Percentiles rank a stretch among this genome's conserved stretches.
phyloP scores from a whole-genome alignment of 2,329 filamentous ascomycete species.

The Trichophyton verrucosum region DNA sequence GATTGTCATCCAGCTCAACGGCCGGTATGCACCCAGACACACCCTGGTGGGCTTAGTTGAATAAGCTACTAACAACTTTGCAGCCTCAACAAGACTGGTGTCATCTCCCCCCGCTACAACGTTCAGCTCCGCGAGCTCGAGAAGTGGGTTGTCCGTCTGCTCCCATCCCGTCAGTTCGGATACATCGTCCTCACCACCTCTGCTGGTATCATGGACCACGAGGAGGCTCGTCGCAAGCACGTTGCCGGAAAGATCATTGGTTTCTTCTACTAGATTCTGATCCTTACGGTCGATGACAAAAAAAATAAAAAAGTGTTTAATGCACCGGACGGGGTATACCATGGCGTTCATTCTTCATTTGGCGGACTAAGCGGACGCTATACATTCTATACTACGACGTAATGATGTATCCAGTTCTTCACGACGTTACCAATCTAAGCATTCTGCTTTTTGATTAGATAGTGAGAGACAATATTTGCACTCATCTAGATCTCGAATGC shows the following conservation, averaged over 20 bases:
- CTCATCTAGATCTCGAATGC: background rate
- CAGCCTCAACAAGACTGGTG: slow-evolving; percentile 92
- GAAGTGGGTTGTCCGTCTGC: slow-evolving; percentile 99
- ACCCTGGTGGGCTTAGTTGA: background rate
- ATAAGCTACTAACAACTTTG: background rate
- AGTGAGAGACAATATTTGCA: background rate
- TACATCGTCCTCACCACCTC: slow-evolving; percentile 99
- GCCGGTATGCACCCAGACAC: slow-evolving; percentile 45
- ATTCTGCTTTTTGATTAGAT: background rate
- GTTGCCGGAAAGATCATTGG: slow-evolving; percentile 98
- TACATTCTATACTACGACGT: slow-evolving; percentile 5
- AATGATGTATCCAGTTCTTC: background rate
- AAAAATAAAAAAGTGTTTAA: background rate
- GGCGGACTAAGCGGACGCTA: background rate
- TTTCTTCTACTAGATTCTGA: slow-evolving; percentile 79
- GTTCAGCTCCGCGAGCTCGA: slow-evolving; percentile 93
- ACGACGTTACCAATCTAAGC: background rate
- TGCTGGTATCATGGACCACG: slow-evolving; percentile 99
- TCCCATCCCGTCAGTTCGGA: slow-evolving; percentile 98
- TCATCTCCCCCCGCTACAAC: slow-evolving; percentile 99
- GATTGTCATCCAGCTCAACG: slow-evolving; percentile 99
- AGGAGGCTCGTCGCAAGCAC: slow-evolving; percentile 98
- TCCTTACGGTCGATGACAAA: background rate
- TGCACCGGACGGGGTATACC: background rate
- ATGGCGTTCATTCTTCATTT: background rate